phyloP scores from a whole-genome alignment of 139 green algal genomes.

The Chlamydomonas asymmetrica region DNA sequence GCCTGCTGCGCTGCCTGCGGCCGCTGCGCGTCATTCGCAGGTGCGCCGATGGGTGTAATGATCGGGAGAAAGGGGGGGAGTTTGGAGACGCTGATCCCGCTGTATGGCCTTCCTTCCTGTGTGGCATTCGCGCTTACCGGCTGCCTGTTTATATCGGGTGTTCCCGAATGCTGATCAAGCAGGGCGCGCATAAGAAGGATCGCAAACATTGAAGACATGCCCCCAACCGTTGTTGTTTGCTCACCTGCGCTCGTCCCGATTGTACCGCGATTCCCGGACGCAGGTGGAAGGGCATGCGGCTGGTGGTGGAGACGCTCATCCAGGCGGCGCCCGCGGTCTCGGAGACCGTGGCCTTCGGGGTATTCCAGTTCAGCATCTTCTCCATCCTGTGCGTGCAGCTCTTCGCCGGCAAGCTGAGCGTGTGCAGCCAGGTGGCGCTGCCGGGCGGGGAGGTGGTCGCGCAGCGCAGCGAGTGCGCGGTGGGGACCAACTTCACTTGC shows the following conservation, averaged over 20 bases:
- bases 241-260: too few species aligned
- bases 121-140: too few species aligned
- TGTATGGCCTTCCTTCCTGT: too few species aligned
- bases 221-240: too few species aligned
- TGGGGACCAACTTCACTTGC: not conserved
- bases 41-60: constrained; percentile 56
- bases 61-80: constrained; percentile 26
- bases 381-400: constrained; percentile 62
- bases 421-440: constrained; percentile 44
- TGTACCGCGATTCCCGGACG: too few species aligned
- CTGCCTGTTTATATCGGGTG: too few species aligned
- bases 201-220: too few species aligned
- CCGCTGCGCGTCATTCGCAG: constrained; percentile 60
- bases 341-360: constrained; percentile 60
- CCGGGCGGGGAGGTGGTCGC: constrained; percentile 44
- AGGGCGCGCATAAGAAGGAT: too few species aligned
- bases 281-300: constrained; percentile 50
- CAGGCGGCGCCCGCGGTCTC: constrained; percentile 54
- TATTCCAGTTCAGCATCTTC: constrained; percentile 74
- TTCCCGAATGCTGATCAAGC: too few species aligned
- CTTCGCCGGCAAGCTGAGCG: constrained; percentile 41
- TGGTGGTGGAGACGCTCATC: constrained; percentile 71
- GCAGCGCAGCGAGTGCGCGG: too few species aligned
- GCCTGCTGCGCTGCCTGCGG: constrained; percentile 55
- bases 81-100: too few species aligned